A percentile compares a stretch with the other conserved stretches of the same genome.
Conservation (phyloP, 345 rosid genomes). For the Hibiscus mutabilis region DNA sequence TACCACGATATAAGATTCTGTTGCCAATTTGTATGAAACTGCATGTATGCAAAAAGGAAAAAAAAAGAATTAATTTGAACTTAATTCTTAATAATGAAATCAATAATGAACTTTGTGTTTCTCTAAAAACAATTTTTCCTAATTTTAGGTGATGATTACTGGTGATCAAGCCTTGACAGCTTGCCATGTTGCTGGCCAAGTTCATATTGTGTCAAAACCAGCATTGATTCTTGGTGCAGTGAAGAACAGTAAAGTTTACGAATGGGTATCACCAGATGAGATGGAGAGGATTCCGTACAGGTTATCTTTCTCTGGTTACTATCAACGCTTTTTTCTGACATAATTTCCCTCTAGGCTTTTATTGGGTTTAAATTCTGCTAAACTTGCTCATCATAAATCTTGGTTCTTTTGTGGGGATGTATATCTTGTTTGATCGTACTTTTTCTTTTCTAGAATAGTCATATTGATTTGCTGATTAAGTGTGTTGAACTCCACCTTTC, state of each 20-base stretch:
- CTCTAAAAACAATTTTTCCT: constrained; percentile 11
- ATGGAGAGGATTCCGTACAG: constrained; percentile 57
- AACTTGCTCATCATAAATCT: neutral
- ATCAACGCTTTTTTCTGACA: neutral
- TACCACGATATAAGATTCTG: neutral
- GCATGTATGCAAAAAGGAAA: neutral
- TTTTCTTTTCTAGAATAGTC: neutral
- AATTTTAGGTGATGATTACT: constrained; percentile 85
- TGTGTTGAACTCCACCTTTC: neutral
- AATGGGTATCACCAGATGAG: constrained; percentile 95
- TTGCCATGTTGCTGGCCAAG: constrained; percentile 97
- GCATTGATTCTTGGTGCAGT: constrained; percentile 61
- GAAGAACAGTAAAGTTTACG: constrained; percentile 37
- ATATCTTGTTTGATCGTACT: neutral
- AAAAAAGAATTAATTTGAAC: neutral
- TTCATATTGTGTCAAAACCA: constrained; percentile 81
- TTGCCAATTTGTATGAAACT: neutral
- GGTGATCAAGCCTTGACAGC: constrained; percentile 99
- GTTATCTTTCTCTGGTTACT: constrained; percentile 28
- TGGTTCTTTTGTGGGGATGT: neutral
- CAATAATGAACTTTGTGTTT: neutral
- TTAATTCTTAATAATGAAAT: neutral
- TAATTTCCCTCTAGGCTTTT: neutral
- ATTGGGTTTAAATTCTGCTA: neutral
- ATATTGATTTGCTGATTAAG: neutral